Evolutionary conservation across 345 rosid genomes (phyloP).

Genomic region (Moringa oleifera): DNA sequence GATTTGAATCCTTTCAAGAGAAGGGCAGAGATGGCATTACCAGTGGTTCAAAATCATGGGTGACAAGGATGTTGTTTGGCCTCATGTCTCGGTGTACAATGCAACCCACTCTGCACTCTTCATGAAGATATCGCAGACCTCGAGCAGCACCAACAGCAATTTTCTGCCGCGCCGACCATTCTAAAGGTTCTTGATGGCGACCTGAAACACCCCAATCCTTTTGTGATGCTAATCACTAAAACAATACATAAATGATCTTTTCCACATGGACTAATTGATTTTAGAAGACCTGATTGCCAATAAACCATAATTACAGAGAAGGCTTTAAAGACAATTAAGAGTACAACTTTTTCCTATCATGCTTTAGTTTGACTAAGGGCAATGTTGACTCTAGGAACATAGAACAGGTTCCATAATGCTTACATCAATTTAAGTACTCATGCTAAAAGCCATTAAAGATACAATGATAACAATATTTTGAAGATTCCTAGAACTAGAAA

Average conservation of each 20-base stretch:
- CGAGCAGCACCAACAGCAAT: conserved; percentile 98
- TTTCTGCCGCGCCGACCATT: conserved; percentile 93
- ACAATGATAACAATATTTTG: not conserved
- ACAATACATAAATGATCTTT: conserved; percentile 1
- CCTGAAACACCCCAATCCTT: conserved; percentile 38
- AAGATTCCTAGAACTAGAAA: not conserved
- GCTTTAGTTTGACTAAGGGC: not conserved
- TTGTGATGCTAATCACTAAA: conserved; percentile 5
- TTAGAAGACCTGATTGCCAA: not conserved
- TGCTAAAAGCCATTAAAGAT: too few relatives aligned
- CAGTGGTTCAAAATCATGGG: conserved; percentile 98
- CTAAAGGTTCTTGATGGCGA: conserved; percentile 51
- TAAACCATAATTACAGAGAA: not conserved
- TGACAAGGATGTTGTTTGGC: conserved; percentile 95
- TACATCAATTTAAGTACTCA: too few relatives aligned
- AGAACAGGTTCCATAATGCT: not conserved
- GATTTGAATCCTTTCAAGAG: not conserved
- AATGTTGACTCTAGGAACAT: not conserved
- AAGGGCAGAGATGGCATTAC: conserved; percentile 29
- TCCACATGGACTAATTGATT: not conserved
- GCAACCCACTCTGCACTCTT: conserved; percentile 99
- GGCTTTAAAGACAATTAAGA: not conserved
- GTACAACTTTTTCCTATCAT: not conserved
- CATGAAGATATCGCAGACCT: conserved; percentile 97
- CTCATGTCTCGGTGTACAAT: conserved; percentile 99